phyloP scores from a whole-genome alignment of 2,329 filamentous ascomycete genomes.

The Geosmithia flava region DNA sequence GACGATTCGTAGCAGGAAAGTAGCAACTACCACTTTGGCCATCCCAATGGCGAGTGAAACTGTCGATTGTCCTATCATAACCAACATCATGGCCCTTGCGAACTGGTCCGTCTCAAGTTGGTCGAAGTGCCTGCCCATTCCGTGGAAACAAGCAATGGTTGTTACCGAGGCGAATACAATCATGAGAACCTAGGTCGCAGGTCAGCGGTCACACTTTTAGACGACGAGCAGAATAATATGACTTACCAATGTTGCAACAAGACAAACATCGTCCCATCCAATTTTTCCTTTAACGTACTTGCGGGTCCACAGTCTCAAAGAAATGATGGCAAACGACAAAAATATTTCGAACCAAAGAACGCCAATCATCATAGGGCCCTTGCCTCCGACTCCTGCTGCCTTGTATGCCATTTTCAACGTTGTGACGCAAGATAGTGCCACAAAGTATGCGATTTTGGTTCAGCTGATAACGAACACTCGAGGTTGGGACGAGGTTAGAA shows the following conservation, averaged over 20 bases:
- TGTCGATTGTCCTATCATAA: background rate
- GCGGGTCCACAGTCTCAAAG: background rate
- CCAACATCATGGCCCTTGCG: background rate
- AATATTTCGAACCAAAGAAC: conserved; percentile 1
- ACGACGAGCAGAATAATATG: no score
- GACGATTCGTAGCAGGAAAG: conserved; percentile 1
- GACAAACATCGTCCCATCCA: conserved; percentile 1
- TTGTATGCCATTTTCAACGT: background rate
- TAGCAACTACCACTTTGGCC: conserved; percentile 1
- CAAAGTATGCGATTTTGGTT: no score
- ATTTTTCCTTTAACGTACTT: background rate
- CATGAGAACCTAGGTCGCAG: background rate
- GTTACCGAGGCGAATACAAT: background rate
- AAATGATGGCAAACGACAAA: background rate
- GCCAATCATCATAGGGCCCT: background rate
- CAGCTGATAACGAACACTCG: no score
- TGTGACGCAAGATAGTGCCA: no score
- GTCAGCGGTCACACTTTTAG: background rate
- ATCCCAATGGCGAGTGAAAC: conserved; percentile 1
- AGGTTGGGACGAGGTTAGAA: no score
- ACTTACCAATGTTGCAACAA: background rate
- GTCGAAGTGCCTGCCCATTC: background rate
- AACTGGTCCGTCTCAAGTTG: background rate
- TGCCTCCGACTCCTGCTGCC: background rate
- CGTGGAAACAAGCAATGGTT: background rate